phyloP scores from a whole-genome alignment of 2,329 filamentous ascomycete genomes.

The Albifimbria verrucaria region DNA sequence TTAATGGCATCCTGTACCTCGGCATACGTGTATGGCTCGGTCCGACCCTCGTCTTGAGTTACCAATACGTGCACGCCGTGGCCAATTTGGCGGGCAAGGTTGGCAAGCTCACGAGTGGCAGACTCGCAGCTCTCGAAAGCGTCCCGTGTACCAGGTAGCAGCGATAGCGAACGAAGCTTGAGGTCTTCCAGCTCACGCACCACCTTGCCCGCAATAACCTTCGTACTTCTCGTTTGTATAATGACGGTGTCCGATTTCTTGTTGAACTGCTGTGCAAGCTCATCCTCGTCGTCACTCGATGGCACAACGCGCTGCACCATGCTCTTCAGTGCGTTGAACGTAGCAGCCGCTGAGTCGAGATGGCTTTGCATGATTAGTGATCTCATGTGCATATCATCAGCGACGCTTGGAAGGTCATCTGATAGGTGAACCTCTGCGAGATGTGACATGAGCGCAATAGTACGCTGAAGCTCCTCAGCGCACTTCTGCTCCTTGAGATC shows the following conservation, averaged over 20 bases:
- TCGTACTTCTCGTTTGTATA: slow-evolving; percentile 74
- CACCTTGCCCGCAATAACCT: slow-evolving; percentile 78
- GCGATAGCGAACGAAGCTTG: slow-evolving; percentile 68
- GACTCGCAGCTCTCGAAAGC: slow-evolving; percentile 69
- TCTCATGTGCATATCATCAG: slow-evolving; percentile 76
- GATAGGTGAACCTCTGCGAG: slow-evolving; percentile 77
- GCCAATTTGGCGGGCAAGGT: slow-evolving; percentile 65
- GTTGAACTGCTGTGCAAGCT: slow-evolving; percentile 62
- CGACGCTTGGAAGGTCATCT: slow-evolving; percentile 66
- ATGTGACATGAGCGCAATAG: slow-evolving; percentile 83
- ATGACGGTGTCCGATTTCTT: slow-evolving; percentile 70
- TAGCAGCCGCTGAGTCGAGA: slow-evolving; percentile 71
- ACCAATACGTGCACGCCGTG: slow-evolving; percentile 63
- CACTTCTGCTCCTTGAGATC: slow-evolving; percentile 84
- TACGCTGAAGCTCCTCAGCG: slow-evolving; percentile 75
- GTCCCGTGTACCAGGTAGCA: slow-evolving; percentile 63
- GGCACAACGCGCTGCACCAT: slow-evolving; percentile 67
- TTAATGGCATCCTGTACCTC: slow-evolving; percentile 66
- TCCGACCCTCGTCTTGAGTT: slow-evolving; percentile 64
- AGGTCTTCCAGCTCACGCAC: slow-evolving; percentile 75
- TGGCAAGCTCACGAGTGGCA: slow-evolving; percentile 61
- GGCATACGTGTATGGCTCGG: slow-evolving; percentile 61
- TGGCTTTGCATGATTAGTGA: slow-evolving; percentile 74
- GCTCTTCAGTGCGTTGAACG: slow-evolving; percentile 59
- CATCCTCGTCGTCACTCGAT: slow-evolving; percentile 51